Evolutionary conservation across 2,329 filamentous ascomycete genomes (phyloP).

Genomic region (Aspergillus fijiensis): DNA sequence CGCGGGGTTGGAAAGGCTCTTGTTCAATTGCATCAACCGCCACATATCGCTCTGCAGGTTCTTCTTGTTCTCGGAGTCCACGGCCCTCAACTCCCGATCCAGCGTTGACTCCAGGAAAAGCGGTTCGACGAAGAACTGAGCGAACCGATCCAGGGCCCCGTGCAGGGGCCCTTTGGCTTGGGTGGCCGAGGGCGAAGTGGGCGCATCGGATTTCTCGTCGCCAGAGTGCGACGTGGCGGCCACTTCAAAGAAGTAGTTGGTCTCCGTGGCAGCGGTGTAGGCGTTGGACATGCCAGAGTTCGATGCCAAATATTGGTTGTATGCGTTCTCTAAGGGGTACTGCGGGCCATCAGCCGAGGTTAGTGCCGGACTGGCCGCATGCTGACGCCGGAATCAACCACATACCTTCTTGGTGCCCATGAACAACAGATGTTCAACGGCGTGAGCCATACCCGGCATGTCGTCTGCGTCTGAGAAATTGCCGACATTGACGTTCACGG

Average conservation of each 20-base stretch:
- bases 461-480: constrained; percentile 89
- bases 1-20: constrained; percentile 79
- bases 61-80: constrained; percentile 97
- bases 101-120: constrained; percentile 82
- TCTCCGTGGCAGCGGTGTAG: constrained; percentile 88
- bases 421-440: constrained; percentile 92
- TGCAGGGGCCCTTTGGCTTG: constrained; percentile 60
- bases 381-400: background rate
- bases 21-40: constrained; percentile 83
- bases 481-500: constrained; percentile 92
- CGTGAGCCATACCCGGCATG: constrained; percentile 93
- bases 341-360: constrained; percentile 30
- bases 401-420: constrained; percentile 93
- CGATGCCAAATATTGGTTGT: constrained; percentile 85
- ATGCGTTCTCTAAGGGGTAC: constrained; percentile 93
- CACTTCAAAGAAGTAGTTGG: constrained; percentile 97
- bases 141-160: constrained; percentile 84
- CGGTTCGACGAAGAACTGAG: constrained; percentile 88
- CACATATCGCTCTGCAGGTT: constrained; percentile 88
- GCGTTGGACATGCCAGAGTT: constrained; percentile 93
- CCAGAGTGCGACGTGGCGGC: constrained; percentile 66
- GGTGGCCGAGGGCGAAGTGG: constrained; percentile 18
- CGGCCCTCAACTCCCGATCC: constrained; percentile 81
- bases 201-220: constrained; percentile 29
- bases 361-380: background rate